Conservation (phyloP, 179 eudicot genomes). For the Spergularia azorica region DNA sequence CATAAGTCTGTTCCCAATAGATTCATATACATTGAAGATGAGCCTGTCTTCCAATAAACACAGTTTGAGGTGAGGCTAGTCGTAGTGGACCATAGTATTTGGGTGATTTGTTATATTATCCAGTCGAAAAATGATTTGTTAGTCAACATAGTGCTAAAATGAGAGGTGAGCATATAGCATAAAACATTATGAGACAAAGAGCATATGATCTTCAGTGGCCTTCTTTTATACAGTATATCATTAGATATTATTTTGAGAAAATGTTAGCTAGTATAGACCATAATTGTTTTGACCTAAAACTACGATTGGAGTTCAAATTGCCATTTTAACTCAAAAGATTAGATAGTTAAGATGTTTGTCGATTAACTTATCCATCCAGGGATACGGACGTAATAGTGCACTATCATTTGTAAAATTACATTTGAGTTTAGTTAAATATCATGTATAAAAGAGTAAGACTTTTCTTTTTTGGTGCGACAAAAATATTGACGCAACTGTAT, state of each 20-base stretch:
- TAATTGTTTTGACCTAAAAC: too few relatives aligned
- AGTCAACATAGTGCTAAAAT: slow-evolving; percentile 27
- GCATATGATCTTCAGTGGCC: neutral
- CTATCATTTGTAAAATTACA: neutral
- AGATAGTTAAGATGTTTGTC: too few relatives aligned
- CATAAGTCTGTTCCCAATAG: slow-evolving; percentile 28
- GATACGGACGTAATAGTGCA: too few relatives aligned
- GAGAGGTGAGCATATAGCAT: slow-evolving; percentile 27
- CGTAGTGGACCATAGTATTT: slow-evolving; percentile 28
- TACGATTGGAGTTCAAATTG: too few relatives aligned
- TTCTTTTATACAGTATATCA: too few relatives aligned
- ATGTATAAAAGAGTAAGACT: too few relatives aligned
- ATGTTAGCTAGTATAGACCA: too few relatives aligned
- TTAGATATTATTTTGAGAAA: too few relatives aligned
- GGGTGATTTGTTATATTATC: neutral
- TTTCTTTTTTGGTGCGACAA: too few relatives aligned
- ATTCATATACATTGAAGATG: slow-evolving; percentile 21
- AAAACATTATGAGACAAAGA: neutral
- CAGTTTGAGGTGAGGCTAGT: slow-evolving; percentile 36
- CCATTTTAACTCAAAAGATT: too few relatives aligned
- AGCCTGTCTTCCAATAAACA: slow-evolving; percentile 46
- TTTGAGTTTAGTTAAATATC: neutral
- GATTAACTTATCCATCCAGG: too few relatives aligned
- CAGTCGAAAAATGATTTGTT: slow-evolving; percentile 31
- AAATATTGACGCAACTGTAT: too few relatives aligned